Conservation (phyloP, 768 basidiomycete genomes). For the Russula ochroleuca region DNA sequence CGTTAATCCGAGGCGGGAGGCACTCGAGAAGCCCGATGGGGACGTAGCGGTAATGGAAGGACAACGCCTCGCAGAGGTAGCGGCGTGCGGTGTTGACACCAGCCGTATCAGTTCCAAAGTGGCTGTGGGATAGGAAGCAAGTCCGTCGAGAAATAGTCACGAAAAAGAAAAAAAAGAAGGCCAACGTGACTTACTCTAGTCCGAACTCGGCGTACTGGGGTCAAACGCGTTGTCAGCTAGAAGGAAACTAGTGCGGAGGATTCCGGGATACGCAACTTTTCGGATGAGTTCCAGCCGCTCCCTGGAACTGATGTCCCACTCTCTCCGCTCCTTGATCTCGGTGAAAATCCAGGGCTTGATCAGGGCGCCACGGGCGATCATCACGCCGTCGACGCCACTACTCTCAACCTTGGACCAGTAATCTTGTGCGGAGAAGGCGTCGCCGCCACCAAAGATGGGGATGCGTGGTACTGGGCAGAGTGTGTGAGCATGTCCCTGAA, state of each 20-base stretch:
- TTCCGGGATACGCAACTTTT: constrained; percentile 45
- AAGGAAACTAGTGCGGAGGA: not conserved
- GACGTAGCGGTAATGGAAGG: constrained; percentile 94
- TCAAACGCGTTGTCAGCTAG: not conserved
- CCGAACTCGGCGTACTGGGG: constrained; percentile 84
- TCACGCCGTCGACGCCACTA: constrained; percentile 90
- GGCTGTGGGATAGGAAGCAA: constrained; percentile 40
- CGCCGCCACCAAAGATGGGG: constrained; percentile 97
- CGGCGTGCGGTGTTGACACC: constrained; percentile 89
- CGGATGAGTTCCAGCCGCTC: constrained; percentile 78
- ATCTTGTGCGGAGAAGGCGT: constrained; percentile 83
- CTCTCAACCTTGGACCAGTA: constrained; percentile 74
- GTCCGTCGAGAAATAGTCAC: not conserved
- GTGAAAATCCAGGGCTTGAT: constrained; percentile 98
- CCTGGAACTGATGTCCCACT: constrained; percentile 88
- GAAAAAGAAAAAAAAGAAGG: too few relatives aligned
- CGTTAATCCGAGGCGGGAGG: constrained; percentile 80
- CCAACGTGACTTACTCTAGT: constrained; percentile 49
- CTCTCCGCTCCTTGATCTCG: constrained; percentile 85
- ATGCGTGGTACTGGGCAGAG: constrained; percentile 70
- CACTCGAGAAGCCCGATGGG: constrained; percentile 88
- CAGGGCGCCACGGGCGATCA: constrained; percentile 91
- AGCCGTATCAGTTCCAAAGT: constrained; percentile 82
- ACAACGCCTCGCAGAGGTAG: constrained; percentile 92
- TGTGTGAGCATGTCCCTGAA: not conserved